Evolutionary conservation across 1,284 basidiomycete species (phyloP).

Genomic region (Boletus semigastroideus): DNA sequence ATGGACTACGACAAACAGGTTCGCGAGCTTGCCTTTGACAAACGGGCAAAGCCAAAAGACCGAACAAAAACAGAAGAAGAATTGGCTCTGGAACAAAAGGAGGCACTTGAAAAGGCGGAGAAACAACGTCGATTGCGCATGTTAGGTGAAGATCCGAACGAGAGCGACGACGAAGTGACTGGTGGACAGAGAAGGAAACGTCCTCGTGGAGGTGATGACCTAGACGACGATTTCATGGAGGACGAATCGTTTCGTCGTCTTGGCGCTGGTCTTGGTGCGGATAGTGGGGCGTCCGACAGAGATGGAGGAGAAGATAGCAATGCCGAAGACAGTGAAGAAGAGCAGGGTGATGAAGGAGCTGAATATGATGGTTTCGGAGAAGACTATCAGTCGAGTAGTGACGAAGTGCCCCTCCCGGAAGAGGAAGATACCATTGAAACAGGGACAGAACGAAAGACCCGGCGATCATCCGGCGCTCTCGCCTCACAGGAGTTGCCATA

Average conservation of each 20-base stretch:
- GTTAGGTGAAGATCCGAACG: constrained; percentile 74
- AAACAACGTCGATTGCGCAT: constrained; percentile 79
- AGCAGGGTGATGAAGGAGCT: constrained; percentile 38
- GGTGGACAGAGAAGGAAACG: constrained; percentile 43
- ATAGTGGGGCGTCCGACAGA: constrained; percentile 18
- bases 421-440: constrained; percentile 47
- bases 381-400: constrained; percentile 35
- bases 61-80: constrained; percentile 97
- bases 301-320: constrained; percentile 45
- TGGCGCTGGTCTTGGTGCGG: constrained; percentile 50
- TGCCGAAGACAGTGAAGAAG: constrained; percentile 52
- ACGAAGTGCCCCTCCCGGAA: constrained; percentile 34
- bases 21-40: constrained; percentile 90
- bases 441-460: constrained; percentile 29
- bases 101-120: constrained; percentile 86
- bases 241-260: constrained; percentile 49
- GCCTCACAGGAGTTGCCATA: constrained; percentile 73
- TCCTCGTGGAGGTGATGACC: constrained; percentile 73
- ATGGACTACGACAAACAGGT: constrained; percentile 90
- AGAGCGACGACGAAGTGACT: constrained; percentile 56
- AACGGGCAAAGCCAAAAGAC: constrained; percentile 92
- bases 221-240: constrained; percentile 86
- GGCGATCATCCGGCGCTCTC: constrained; percentile 33
- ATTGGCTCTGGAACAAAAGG: constrained; percentile 85
- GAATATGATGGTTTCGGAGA: constrained; percentile 37